Base-by-base conservation (phyloP, 306 rosid species). In the Fagus crenata region DNA sequence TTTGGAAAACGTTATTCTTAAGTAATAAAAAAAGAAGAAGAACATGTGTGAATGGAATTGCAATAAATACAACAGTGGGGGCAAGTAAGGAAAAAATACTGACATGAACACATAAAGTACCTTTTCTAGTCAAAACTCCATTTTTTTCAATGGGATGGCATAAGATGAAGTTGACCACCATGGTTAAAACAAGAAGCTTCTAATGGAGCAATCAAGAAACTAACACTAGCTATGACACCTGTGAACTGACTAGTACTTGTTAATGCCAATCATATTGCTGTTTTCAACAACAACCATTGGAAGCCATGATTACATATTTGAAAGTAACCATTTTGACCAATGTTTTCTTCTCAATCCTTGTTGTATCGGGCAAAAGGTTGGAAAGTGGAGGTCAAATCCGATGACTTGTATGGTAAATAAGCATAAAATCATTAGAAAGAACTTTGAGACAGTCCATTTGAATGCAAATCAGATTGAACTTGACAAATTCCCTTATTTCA, bases 261-360 rank as follows among this genome's bases (percentile, higher is more conserved):
- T 2, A 32, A 42, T 75, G 54, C 43, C 55, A 71, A 79, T 71
- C 68, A 70, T 32, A 41, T 33, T 49, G 69, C 2, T 37, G 58
- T 22, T 75, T 80, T 85, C 82, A 86, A 76, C 87, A 84, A 39
- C 76, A 3, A 71, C 83, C 81, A 59, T 35, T 22, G 14, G 32
- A 28, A 72, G 53, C 11, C 71, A 87, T 89, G 33, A 85, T 85
- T 84, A 71, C 83, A 42, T 69, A n/a, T 11, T 69, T 55, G 80
- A 78, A 75, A 86, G 53, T 7, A 80, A 63, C 69, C 73, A 36
- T 76, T 17, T 65, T 61, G 71, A 77, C 53, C 54, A 75, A 83
- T 75, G 88, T 71, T 76, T 33, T 76, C 69, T 33, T 76, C 69
- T 5, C 76, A 80, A 49, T 75, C 84, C 85, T 86, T 74, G 70